Evolutionary conservation across 345 rosid species (phyloP), one percentile per base, ranked within the genome.

Genomic region (Bruguiera sexangula): DNA sequence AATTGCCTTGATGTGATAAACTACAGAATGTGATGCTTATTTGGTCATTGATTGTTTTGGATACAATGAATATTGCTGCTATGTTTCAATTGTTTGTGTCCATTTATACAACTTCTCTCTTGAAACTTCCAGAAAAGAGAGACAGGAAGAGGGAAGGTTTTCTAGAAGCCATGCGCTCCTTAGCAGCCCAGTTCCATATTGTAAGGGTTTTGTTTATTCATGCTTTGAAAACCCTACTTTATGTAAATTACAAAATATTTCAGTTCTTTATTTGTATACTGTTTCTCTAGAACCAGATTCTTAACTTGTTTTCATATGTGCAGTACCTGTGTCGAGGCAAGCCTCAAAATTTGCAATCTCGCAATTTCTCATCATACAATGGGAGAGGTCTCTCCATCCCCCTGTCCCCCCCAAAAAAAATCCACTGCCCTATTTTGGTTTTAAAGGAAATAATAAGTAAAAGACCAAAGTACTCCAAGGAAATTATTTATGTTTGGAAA

Each of bases 161-260:
- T 43, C 61, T 24, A 31, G 65, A 32, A 27, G 62, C n/a, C 27
- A 76, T 76, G 66, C 76, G 67, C 57, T 57, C 20, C 37, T 62
- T 71, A 62, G 75, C 75, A 61, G 72, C 72, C 21, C 79, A 67
- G 32, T 39, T 76, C 19, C n/a, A 18, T 22, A 26, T 62, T 29
- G 80, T 76, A 72, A 72, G 32, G 6, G 15, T 6, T 51, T 29
- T 21, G n/a, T 16, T 18, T 19, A 48, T 59, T n/a, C 31, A 24
- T 51, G 21, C n/a, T 22, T 26, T 43, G 2, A 0, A 16, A 37
- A 29, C 11, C 24, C 19, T 21, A 43, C 26, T 20, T 39, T 6
- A 2, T 24, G 57, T 8, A 36, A 20, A 63, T 52, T 22, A 62
- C 55, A 29, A 26, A 26, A 27, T 19, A 6, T 13, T 36, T 18